Conservation (phyloP, 257 asterid genomes). For the Scutellaria baicalensis region DNA sequence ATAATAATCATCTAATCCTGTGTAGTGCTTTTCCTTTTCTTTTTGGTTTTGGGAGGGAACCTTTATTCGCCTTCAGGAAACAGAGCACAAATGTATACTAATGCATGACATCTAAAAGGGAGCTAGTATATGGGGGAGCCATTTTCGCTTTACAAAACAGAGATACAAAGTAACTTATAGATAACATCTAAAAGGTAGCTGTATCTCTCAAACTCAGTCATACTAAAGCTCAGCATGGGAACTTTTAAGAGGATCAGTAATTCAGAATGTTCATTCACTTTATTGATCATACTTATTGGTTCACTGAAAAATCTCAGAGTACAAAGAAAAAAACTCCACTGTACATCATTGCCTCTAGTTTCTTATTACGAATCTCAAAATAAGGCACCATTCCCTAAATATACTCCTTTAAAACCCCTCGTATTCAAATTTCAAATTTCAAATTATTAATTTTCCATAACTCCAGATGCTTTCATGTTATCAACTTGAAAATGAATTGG, state of each 20-base stretch:
- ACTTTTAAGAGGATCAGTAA: neutral
- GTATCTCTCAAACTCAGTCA: slow-evolving; percentile 2
- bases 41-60: no score
- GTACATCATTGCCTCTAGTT: neutral
- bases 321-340: neutral
- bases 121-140: neutral
- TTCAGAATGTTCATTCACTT: no score
- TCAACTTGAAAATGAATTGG: neutral
- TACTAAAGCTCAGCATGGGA: neutral
- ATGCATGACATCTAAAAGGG: slow-evolving; percentile 7
- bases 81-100: neutral
- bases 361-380: neutral
- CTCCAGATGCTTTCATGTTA: no score
- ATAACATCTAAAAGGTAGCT: slow-evolving; percentile 8
- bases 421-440: neutral
- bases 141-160: neutral
- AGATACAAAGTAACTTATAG: neutral
- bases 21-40: no score
- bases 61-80: neutral
- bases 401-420: neutral
- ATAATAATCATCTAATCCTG: no score
- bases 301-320: neutral
- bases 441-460: no score
- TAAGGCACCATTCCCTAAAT: neutral
- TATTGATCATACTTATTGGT: slow-evolving; percentile 3